Base-by-base conservation (phyloP, 768 basidiomycete genomes). In the Termitomyces sp. region DNA sequence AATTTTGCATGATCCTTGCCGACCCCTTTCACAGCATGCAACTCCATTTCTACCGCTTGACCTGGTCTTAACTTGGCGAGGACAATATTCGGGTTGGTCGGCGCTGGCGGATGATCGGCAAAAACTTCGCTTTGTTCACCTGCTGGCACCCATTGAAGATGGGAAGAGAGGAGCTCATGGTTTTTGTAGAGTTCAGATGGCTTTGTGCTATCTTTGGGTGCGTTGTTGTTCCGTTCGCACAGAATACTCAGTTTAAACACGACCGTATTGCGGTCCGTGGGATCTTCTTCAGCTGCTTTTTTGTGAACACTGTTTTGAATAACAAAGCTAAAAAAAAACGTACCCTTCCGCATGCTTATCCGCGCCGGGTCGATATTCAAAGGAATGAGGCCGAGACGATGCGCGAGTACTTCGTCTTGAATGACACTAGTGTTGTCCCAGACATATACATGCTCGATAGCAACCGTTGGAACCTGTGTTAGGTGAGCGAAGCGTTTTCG, bases 1-100 rank as follows among this genome's bases (percentile, higher is more conserved):
- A 92, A 99, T 69, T 99, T 99, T 47, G 97, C 94, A 65, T 99
- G 96, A 60, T 95, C 93, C 66, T 91, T 91, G 16, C 94, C 94
- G 16, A 92, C 84, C 14, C 93, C 91, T 66, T 98, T 98, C 60
- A 94, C 76, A 22, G 94, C 95, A 66, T 98, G 94, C 56, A 95
- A 66, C 65, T 94, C 89, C 74, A 92, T 82, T 43, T 91, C 81
- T 41, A 99, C 76, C 51, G 81, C 78, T 71, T 99, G 97, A 5
- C 95, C 96, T 0, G 96, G 96, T 46, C 95, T 79, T 52, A 98
- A 74, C 70, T 98, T 98, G 2, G 88, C 89, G 28, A 99, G 76
- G 30, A 98, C 87, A 57, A 97, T 94, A 66, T 97, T 84, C 5
- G 75, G 77, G 63, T 92, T 89, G 14, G 85, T 87, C 3, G 93